phyloP scores from a whole-genome alignment of 2,329 filamentous ascomycete species.

The Talaromyces funiculosus region DNA sequence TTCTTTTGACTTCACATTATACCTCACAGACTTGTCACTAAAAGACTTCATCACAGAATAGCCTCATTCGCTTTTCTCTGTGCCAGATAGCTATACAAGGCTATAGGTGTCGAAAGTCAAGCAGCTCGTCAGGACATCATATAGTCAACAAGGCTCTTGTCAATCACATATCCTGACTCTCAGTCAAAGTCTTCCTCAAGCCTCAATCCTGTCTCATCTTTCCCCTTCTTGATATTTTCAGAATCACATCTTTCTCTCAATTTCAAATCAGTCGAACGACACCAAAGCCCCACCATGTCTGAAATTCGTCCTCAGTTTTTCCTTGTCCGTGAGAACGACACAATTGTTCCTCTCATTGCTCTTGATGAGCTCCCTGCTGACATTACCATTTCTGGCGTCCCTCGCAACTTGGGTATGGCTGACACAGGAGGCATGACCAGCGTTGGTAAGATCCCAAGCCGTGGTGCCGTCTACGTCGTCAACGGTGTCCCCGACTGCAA shows the following conservation, averaged over 20 bases:
- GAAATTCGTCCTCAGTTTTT: slow-evolving; percentile 34
- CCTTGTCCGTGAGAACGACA: slow-evolving; percentile 37
- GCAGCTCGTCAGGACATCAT: not conserved
- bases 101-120: not conserved
- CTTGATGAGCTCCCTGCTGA: slow-evolving; percentile 41
- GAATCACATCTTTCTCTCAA: not conserved
- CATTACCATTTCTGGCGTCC: slow-evolving; percentile 33
- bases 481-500: slow-evolving; percentile 19
- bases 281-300: slow-evolving; percentile 7
- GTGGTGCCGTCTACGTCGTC: slow-evolving; percentile 32
- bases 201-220: not conserved
- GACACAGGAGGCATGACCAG: slow-evolving; percentile 42
- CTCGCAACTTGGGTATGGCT: slow-evolving; percentile 29
- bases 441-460: slow-evolving; percentile 30
- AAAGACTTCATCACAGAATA: not conserved
- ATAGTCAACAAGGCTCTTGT: not conserved
- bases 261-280: not conserved
- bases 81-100: slow-evolving; percentile 4
- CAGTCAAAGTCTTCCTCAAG: not conserved
- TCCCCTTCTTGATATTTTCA: not conserved
- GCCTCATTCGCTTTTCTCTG: not conserved
- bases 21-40: not conserved
- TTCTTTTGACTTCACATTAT: not conserved
- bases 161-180: not conserved
- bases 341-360: slow-evolving; percentile 39